Evolutionary conservation across 352 stramenopile species (phyloP).

Genomic region (Phytophthora meadii): DNA sequence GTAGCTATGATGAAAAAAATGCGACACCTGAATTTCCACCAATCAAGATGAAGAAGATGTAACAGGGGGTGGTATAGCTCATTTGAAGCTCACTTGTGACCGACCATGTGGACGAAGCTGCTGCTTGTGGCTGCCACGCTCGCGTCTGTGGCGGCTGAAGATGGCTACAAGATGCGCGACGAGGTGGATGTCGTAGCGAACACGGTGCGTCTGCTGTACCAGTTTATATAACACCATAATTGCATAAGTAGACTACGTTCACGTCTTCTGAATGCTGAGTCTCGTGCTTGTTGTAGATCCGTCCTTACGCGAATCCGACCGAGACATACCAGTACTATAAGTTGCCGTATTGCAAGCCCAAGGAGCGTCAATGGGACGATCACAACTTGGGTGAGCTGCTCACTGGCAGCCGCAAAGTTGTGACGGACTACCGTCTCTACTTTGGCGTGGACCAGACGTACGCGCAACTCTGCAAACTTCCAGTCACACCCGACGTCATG

Average conservation of each 20-base stretch:
- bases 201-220: conserved; percentile 45
- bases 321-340: conserved; percentile 99
- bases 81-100: conserved; percentile 22
- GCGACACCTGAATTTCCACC: conserved; percentile 24
- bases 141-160: conserved; percentile 15
- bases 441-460: conserved; percentile 87
- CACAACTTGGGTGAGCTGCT: conserved; percentile 95
- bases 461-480: conserved; percentile 91
- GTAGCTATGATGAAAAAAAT: conserved; percentile 34
- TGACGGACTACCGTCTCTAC: conserved; percentile 86
- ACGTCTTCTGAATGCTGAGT: conserved; percentile 1
- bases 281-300: conserved; percentile 45
- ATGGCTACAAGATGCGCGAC: conserved; percentile 62
- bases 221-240: background rate
- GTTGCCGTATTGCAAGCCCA: conserved; percentile 95
- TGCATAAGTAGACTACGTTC: background rate
- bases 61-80: background rate
- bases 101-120: conserved; percentile 18
- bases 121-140: conserved; percentile 22
- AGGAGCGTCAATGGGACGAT: conserved; percentile 87
- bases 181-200: conserved; percentile 79
- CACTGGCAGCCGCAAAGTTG: conserved; percentile 94
- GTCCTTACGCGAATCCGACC: conserved; percentile 97
- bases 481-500: conserved; percentile 79
- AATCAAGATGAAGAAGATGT: conserved; percentile 11